Conservation (phyloP, 306 rosid genomes). For the Trifolium pratense region DNA sequence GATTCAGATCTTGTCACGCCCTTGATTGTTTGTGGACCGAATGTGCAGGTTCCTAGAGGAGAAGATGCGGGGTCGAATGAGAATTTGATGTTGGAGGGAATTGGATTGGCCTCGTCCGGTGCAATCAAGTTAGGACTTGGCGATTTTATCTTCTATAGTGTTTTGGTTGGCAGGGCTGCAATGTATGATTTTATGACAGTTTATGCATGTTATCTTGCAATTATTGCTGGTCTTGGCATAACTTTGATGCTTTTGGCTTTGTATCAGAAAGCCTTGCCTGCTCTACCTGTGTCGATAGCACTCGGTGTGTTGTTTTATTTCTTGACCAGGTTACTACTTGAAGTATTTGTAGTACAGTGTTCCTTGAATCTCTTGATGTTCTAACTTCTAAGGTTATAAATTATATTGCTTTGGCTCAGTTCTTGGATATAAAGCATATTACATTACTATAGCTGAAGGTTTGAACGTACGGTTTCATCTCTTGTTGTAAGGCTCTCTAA, state of each 20-base stretch:
- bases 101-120: constrained; percentile 88
- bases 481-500: constrained; percentile 27
- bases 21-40: constrained; percentile 55
- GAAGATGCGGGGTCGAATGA: constrained; percentile 51
- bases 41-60: constrained; percentile 36
- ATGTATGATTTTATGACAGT: constrained; percentile 97
- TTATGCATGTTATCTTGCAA: constrained; percentile 96
- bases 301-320: constrained; percentile 84
- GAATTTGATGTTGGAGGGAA: constrained; percentile 75
- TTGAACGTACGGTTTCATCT: constrained; percentile 21
- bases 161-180: constrained; percentile 96
- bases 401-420: constrained; percentile 32
- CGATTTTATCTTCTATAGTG: constrained; percentile 94
- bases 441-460: constrained; percentile 3
- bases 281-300: constrained; percentile 84
- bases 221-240: constrained; percentile 91
- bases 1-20: constrained; percentile 61
- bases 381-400: constrained; percentile 55
- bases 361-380: constrained; percentile 91
- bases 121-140: constrained; percentile 96
- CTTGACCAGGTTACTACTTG: constrained; percentile 83
- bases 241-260: constrained; percentile 87
- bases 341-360: constrained; percentile 82
- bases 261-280: constrained; percentile 94
- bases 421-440: constrained; percentile 22